Evolutionary conservation across 75 land plant species (phyloP).

Genomic region (Cupressus sempervirens): DNA sequence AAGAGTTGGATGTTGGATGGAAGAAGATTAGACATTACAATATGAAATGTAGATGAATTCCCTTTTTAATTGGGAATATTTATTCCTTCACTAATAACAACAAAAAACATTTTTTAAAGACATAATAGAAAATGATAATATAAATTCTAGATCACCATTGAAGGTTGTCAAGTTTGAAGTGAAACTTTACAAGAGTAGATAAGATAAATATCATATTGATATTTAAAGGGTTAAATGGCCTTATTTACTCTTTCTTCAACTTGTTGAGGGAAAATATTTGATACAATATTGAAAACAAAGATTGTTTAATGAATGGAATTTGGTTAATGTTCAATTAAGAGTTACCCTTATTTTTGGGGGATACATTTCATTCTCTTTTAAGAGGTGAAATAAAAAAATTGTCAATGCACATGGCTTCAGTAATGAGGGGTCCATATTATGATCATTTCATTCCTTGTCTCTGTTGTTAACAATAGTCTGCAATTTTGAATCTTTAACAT

Average conservation of each 20-base stretch:
- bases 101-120: constrained; percentile 28
- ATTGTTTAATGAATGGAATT: too few species aligned
- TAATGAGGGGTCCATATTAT: too few species aligned
- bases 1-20: constrained; percentile 84
- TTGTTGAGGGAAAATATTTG: too few species aligned
- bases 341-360: too few species aligned
- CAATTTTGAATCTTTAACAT: too few species aligned
- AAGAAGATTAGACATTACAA: constrained; percentile 87
- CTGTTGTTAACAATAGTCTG: too few species aligned
- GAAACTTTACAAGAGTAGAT: constrained; percentile 80
- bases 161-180: constrained; percentile 82
- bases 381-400: too few species aligned
- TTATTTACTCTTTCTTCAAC: constrained; percentile 70
- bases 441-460: too few species aligned
- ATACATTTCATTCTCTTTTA: too few species aligned
- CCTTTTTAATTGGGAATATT: constrained; percentile 26
- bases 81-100: constrained; percentile 19
- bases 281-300: too few species aligned
- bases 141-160: constrained; percentile 11
- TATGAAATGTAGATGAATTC: constrained; percentile 86
- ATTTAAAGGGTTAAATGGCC: constrained; percentile 71
- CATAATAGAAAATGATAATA: constrained; percentile 28
- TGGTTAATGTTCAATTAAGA: too few species aligned
- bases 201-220: constrained; percentile 68
- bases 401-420: too few species aligned